These are phyloP conservation scores for Geoglossum glabrum DNA, from an alignment of 495 filamentous ascomycete genomes.

Conservation along the genomic window DNA sequence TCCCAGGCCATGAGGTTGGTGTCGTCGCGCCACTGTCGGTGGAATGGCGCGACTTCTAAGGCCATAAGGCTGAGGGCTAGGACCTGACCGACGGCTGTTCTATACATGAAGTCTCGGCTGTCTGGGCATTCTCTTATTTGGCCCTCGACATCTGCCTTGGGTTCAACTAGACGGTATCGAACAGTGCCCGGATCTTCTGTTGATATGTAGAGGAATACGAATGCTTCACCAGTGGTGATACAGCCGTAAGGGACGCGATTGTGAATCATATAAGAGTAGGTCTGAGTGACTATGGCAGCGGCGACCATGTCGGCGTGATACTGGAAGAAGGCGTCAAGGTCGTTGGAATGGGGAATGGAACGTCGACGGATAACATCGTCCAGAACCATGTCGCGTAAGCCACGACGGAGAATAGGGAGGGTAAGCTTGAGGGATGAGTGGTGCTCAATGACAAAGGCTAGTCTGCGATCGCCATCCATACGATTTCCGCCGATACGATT, in stretches of 20 bases:
- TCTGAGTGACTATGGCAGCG: conserved; percentile 24
- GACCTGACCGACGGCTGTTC: conserved; percentile 26
- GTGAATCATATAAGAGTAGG: conserved; percentile 29
- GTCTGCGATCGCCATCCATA: no score
- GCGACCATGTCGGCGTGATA: background rate
- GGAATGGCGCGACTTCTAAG: no score
- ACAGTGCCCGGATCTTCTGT: conserved; percentile 15
- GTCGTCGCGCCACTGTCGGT: no score
- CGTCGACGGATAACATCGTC: background rate
- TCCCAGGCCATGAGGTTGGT: no score
- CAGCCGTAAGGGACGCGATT: conserved; percentile 24
- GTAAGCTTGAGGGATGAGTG: conserved; percentile 25
- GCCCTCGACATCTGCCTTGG: conserved; percentile 19
- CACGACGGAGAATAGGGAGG: background rate
- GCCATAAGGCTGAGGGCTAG: conserved; percentile 20
- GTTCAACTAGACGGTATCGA: conserved; percentile 21
- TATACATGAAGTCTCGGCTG: conserved; percentile 12
- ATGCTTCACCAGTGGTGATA: conserved; percentile 25
- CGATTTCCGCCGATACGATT: no score
- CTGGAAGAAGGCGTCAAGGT: background rate
- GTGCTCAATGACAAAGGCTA: conserved; percentile 18
- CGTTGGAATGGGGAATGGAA: background rate
- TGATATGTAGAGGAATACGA: conserved; percentile 27
- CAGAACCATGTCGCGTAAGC: background rate
- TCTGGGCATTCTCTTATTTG: conserved; percentile 8